Conservation (phyloP, 2,329 filamentous ascomycete species). For the Ascochyta lentis region DNA sequence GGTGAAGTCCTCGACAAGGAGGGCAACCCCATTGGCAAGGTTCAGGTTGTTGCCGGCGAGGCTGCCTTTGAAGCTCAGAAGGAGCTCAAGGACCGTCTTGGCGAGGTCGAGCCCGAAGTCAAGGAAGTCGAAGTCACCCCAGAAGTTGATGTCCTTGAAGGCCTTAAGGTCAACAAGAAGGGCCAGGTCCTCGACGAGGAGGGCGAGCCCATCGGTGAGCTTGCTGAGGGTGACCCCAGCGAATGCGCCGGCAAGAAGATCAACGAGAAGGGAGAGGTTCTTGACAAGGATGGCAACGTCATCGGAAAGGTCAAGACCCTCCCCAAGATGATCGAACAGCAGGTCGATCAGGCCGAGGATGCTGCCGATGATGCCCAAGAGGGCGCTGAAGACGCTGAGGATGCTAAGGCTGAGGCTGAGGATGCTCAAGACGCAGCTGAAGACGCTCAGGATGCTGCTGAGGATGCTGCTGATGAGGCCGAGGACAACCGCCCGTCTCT, state of each 20-base stretch:
- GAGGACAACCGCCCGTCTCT: conserved; percentile 54
- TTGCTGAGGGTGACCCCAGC: conserved; percentile 63
- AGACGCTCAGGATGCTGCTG: conserved; percentile 42
- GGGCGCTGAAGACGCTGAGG: conserved; percentile 40
- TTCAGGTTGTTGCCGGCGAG: conserved; percentile 57
- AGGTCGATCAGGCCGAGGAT: conserved; percentile 41
- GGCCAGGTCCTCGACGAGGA: conserved; percentile 61
- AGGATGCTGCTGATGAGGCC: conserved; percentile 42
- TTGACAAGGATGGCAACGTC: conserved; percentile 68
- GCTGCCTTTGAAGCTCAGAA: conserved; percentile 59
- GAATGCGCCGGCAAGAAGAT: conserved; percentile 71
- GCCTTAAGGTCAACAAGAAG: conserved; percentile 66
- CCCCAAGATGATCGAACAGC: conserved; percentile 51
- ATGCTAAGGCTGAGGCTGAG: conserved; percentile 37
- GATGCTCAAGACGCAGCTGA: conserved; percentile 34
- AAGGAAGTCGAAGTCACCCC: conserved; percentile 51
- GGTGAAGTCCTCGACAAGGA: conserved; percentile 60
- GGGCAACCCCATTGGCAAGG: conserved; percentile 58
- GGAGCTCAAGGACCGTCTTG: conserved; percentile 54
- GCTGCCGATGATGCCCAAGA: conserved; percentile 41
- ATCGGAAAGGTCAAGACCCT: conserved; percentile 66
- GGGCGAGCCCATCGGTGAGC: conserved; percentile 61
- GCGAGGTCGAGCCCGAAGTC: conserved; percentile 54
- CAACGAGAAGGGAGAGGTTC: conserved; percentile 68
- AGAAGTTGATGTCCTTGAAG: conserved; percentile 57